A percentile compares a stretch with the other conserved stretches of the same genome.
These are phyloP conservation scores for Mycena polygramma DNA, from an alignment of 768 basidiomycete species.

Conservation along the genomic window DNA sequence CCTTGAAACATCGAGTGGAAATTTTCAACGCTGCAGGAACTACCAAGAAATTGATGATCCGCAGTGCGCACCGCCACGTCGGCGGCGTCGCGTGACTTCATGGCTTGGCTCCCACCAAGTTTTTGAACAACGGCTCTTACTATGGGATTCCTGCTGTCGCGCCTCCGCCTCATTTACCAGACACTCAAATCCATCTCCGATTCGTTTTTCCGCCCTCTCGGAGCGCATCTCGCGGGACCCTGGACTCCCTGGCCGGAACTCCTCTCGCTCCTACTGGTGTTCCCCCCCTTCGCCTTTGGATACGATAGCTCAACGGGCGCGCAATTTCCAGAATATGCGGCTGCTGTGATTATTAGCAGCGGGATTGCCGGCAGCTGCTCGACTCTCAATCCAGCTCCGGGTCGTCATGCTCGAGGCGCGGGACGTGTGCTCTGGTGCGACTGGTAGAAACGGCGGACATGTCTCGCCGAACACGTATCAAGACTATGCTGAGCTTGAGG, in stretches of 20 bases:
- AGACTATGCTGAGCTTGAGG: conserved; percentile 65
- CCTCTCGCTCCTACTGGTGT: conserved; percentile 76
- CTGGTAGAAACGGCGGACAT: conserved; percentile 83
- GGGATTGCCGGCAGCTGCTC: conserved; percentile 78
- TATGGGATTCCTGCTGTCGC: conserved; percentile 24
- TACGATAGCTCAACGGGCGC: not conserved
- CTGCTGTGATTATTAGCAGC: conserved; percentile 82
- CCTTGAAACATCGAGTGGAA: no score
- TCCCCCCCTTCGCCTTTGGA: conserved; percentile 58
- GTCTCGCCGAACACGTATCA: conserved; percentile 71
- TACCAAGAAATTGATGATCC: no score
- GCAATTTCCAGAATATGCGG: conserved; percentile 61
- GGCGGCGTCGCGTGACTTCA: no score
- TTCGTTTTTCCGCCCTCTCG: conserved; percentile 44
- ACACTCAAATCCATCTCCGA: conserved; percentile 32
- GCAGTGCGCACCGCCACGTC: no score
- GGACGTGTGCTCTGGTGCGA: conserved; percentile 81
- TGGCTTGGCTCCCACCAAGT: no score
- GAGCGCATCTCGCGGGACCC: conserved; percentile 57
- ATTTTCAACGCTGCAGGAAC: no score
- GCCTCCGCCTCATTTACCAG: conserved; percentile 21
- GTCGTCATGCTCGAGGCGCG: conserved; percentile 88
- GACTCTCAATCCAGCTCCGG: conserved; percentile 47
- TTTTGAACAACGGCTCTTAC: not conserved
- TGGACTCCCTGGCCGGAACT: conserved; percentile 67